These are phyloP conservation scores for Salvia splendens DNA, from an alignment of 257 asterid genomes.

Conservation along the genomic window DNA sequence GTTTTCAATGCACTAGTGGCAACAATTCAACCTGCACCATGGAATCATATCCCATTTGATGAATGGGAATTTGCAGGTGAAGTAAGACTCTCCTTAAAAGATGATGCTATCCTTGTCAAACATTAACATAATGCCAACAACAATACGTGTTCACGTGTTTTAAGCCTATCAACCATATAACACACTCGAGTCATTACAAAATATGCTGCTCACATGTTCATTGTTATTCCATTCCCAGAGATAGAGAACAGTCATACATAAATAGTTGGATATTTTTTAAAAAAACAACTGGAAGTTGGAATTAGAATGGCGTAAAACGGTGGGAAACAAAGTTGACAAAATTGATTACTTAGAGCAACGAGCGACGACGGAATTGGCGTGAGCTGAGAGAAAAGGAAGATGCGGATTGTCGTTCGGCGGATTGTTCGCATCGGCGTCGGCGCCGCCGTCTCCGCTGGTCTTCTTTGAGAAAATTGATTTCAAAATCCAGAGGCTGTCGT, in stretches of 20 bases:
- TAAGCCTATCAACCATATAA: conserved; percentile 6
- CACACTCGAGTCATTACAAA: not conserved
- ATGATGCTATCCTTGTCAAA: conserved; percentile 21
- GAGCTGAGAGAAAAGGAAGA: conserved; percentile 62
- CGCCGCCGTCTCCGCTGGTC: conserved; percentile 35
- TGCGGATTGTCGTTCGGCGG: conserved; percentile 34
- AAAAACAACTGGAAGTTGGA: conserved; percentile 11
- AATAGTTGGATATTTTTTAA: not conserved
- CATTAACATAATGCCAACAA: not conserved
- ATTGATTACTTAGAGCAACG: conserved; percentile 61
- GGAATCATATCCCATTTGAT: conserved; percentile 13
- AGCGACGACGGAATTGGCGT: conserved; percentile 68
- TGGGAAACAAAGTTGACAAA: not conserved
- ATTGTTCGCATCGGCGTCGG: conserved; percentile 9
- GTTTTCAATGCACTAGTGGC: conserved; percentile 1
- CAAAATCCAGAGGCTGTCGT: conserved; percentile 41
- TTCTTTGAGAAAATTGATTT: conserved; percentile 57
- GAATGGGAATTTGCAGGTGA: not conserved
- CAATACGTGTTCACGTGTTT: conserved; percentile 2
- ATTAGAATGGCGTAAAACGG: not conserved
- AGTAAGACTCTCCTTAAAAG: conserved; percentile 5
- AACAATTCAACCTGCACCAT: not conserved
- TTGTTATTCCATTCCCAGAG: conserved; percentile 2
- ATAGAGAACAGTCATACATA: not conserved
- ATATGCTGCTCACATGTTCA: no score